Evolutionary conservation across 2,329 filamentous ascomycete species (phyloP), one percentile per base, ranked within the genome.

Genomic region (Pseudogymnoascus sp.): DNA sequence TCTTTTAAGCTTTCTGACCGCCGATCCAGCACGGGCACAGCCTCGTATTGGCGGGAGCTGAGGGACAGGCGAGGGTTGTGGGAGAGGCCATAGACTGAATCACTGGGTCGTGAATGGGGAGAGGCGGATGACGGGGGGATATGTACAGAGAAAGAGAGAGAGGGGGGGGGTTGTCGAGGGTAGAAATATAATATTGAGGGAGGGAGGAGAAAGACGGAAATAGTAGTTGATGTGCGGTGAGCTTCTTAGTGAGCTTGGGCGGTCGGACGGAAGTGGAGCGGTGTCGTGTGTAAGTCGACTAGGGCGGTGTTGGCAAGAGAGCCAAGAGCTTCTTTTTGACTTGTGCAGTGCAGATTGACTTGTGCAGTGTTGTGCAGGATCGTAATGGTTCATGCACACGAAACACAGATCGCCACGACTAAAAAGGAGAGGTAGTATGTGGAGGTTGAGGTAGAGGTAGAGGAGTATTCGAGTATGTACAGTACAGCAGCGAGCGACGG

Each of bases 151-250:
- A 49, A 22, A 25, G 12, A 25, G 22, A 30, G 42, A 16, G 23
- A 11, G 25, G 30, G 42, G 16, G 23, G 12, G 39, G 39, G 19
- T 2, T 14, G 12, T 49, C 9, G 42, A 49, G 23, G 14, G 42
- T 52, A 52, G 42, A 52, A 52, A 52, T 52, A 52, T 7, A 52
- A 52, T 28, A 52, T 28, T 30, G 23, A 49, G 42, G 22, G 42
- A 49, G 42, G 42, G 42, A 49, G 42, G 23, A 28, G 42, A 49
- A 28, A 49, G 42, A 49, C 42, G 5, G 23, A 49, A 49, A 28
- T 49, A 49, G 42, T 49, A 49, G 42, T 28, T 49, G 42, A 49
- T 49, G 42, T 49, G 42, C 42, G 42, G 42, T 49, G 42, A 49
- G 42, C 23, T 49, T 45, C 14, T 25, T 49, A 49, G 42, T 49